Evolutionary conservation across 441 rosid species (phyloP).

Genomic region (Codiaeum variegatum): DNA sequence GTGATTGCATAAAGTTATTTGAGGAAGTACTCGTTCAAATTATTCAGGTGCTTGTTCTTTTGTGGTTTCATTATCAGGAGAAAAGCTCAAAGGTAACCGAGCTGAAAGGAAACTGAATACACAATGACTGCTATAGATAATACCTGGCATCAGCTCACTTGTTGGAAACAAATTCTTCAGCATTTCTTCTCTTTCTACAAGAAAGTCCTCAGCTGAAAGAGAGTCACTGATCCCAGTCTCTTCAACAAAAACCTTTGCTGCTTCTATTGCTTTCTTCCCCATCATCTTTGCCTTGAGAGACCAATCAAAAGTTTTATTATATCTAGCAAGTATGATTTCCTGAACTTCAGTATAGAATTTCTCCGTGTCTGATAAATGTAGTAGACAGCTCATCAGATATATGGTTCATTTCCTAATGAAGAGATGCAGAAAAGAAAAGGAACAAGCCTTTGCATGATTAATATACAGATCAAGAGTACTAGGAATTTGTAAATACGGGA

Average conservation of each 20-base stretch:
- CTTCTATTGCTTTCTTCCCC: conserved; percentile 88
- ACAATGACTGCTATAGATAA: background rate
- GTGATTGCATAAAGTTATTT: background rate
- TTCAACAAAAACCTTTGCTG: conserved; percentile 74
- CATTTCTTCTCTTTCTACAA: conserved; percentile 79
- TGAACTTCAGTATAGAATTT: conserved; percentile 88
- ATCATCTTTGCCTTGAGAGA: conserved; percentile 92
- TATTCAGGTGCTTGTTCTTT: background rate
- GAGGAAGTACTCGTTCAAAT: background rate
- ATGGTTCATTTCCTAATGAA: background rate
- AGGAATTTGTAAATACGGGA: background rate
- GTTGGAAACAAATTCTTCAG: conserved; percentile 65
- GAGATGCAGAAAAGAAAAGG: background rate
- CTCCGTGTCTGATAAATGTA: conserved; percentile 62
- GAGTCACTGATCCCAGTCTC: conserved; percentile 78
- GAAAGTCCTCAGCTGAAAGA: conserved; percentile 77
- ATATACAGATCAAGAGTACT: background rate
- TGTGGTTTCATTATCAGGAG: background rate
- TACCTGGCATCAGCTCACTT: conserved; percentile 89
- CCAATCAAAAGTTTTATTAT: conserved; percentile 85
- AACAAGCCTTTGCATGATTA: background rate
- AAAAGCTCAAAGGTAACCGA: background rate
- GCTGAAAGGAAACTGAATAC: background rate
- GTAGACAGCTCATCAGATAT: conserved; percentile 18
- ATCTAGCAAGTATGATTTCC: conserved; percentile 75